Evolutionary conservation across 805 yeast species (phyloP), one percentile per base, ranked within the genome.

Genomic region (Spathaspora girioi): DNA sequence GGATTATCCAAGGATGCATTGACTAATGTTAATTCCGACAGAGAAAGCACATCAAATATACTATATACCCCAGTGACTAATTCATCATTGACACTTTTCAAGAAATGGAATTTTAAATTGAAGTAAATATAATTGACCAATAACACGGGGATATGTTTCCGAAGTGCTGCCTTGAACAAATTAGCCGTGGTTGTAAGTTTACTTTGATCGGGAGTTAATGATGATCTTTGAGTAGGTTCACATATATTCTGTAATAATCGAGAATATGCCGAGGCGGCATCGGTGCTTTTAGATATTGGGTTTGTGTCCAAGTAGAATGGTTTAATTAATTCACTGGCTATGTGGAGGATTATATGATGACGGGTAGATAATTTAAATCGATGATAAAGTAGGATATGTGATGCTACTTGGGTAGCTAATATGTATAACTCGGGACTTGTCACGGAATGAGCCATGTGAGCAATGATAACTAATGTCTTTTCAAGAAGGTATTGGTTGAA

Each of bases 401-500:
- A 84, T 23, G 87, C 58, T 0, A 82, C 68, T 49, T 78, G 79
- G 5, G 82, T 71, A 3, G 80, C 56, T 4, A 61, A 54, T 2
- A 67, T 50, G 59, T 73, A 84, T 2, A 71, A 47, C 1, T 64
- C 68, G 42, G 65, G 66, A 14, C 60, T 46, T 2, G 50, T 46
- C 9, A 40, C n/a, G 0, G 59, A 38, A 38, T 29, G 51, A 52
- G 10, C 31, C 18, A 17, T 15, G 49, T 60, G 2, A 75, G 60
- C 3, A 76, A 45, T 56, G 15, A 78, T 54, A 3, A 77, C 68
- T 11, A 87, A 56, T 0, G 81, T 62, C 32, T 77, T 59, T 63
- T 89, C 97, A 17, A 84, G 67, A 0, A 81, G 64, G 60, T 85
- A 86, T 63, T 89, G 97, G 3, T 81, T 71, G 46, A 89, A 74